These are phyloP conservation scores for Coniella lustricola DNA, from an alignment of 2,329 filamentous ascomycete genomes.

Conservation along the genomic window DNA sequence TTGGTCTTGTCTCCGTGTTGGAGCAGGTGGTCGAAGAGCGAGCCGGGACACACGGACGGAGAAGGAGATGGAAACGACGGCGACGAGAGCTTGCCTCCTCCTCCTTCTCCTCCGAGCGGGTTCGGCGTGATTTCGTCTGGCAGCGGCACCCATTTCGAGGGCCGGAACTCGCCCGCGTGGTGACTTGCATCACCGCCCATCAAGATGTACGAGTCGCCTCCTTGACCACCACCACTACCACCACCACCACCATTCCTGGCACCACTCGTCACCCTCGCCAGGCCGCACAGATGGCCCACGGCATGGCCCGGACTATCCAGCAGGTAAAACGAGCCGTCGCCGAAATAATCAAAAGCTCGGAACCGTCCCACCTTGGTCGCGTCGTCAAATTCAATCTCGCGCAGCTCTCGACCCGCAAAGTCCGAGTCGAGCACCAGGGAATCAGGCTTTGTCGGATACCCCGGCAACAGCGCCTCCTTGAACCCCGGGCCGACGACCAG, in stretches of 20 bases:
- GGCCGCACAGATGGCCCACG: conserved; percentile 20
- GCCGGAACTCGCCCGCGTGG: conserved; percentile 30
- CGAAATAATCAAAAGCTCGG: conserved; percentile 10
- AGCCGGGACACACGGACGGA: conserved; percentile 29
- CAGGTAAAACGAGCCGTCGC: conserved; percentile 5
- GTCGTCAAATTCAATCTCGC: conserved; percentile 20
- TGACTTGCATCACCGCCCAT: conserved; percentile 38
- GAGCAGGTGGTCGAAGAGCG: conserved; percentile 29
- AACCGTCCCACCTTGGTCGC: conserved; percentile 19
- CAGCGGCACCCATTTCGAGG: conserved; percentile 26
- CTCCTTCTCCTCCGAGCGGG: conserved; percentile 24
- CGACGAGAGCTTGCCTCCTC: background rate
- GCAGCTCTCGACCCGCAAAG: conserved; percentile 20
- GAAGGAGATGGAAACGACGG: too few species aligned
- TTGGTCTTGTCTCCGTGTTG: conserved; percentile 24
- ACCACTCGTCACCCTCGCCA: conserved; percentile 30
- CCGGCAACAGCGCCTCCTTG: conserved; percentile 19
- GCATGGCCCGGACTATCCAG: conserved; percentile 4
- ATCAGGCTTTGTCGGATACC: conserved; percentile 17
- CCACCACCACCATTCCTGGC: background rate
- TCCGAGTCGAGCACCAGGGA: conserved; percentile 21
- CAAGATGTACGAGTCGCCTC: conserved; percentile 30
- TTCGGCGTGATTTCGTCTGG: conserved; percentile 31
- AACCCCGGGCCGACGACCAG: conserved; percentile 27
- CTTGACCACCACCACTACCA: too few species aligned